These are phyloP conservation scores for Leccinum imitatum DNA, from an alignment of 768 basidiomycete species.

Conservation along the genomic window DNA sequence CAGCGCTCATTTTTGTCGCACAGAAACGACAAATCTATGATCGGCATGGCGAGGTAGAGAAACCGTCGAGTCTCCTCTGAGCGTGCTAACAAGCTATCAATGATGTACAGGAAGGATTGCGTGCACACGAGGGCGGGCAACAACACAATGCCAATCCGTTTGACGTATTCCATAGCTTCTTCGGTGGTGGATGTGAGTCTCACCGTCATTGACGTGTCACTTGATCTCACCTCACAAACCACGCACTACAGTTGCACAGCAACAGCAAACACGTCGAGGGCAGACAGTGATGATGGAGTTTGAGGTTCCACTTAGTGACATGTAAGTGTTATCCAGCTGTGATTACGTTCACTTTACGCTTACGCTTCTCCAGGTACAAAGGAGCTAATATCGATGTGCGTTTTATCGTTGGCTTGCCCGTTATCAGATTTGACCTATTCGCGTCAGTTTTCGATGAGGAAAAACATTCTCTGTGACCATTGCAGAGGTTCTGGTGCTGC, in stretches of 20 bases:
- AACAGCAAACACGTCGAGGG: conserved; percentile 71
- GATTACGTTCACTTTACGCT: not conserved
- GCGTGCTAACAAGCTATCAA: conserved; percentile 12
- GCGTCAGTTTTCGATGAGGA: conserved; percentile 84
- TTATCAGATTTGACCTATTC: conserved; percentile 5
- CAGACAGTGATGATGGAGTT: conserved; percentile 78
- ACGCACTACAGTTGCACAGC: conserved; percentile 22
- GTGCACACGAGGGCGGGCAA: conserved; percentile 88
- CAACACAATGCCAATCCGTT: conserved; percentile 79
- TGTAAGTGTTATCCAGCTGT: conserved; percentile 44
- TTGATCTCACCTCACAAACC: conserved; percentile 4
- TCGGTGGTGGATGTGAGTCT: conserved; percentile 74
- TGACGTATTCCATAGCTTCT: conserved; percentile 92
- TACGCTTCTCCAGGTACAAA: conserved; percentile 55
- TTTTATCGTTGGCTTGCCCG: conserved; percentile 1
- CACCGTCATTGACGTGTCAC: not conserved
- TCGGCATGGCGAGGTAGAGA: conserved; percentile 77
- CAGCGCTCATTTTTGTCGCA: conserved; percentile 4
- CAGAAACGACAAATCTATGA: conserved; percentile 96
- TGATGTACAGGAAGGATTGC: conserved; percentile 72
- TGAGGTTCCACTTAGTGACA: conserved; percentile 83
- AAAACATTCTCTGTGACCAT: conserved; percentile 92
- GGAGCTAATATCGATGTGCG: conserved; percentile 83
- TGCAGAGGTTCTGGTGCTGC: conserved; percentile 96
- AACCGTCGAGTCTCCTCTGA: not conserved